phyloP scores from a whole-genome alignment of 305 asterid species.

The Fraxinus albicans region DNA sequence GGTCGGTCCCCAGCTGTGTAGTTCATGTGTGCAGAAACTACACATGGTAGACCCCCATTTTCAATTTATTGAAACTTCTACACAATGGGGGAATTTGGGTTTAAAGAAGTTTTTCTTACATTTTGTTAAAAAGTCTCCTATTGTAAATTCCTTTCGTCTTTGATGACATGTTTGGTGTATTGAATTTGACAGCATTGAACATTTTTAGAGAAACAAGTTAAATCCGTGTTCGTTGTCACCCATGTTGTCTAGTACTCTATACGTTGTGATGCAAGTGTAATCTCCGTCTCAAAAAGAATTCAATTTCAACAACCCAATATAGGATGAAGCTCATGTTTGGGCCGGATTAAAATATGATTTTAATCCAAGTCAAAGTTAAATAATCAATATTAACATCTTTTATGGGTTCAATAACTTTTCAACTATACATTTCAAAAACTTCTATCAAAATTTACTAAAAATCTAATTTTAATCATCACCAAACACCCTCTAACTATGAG shows the following conservation, averaged over 20 bases:
- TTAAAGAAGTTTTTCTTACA: neutral
- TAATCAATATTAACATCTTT: too few relatives aligned
- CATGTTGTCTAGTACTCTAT: neutral
- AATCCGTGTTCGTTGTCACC: neutral
- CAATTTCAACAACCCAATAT: neutral
- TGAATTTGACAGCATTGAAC: neutral
- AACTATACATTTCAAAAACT: too few relatives aligned
- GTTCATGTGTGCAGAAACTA: neutral
- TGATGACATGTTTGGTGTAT: neutral
- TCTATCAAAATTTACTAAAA: too few relatives aligned
- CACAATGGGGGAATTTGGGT: neutral
- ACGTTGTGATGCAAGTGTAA: neutral
- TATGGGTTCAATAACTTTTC: neutral
- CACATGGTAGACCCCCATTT: constrained; percentile 28
- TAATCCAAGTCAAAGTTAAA: too few relatives aligned
- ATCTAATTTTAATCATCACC: too few relatives aligned
- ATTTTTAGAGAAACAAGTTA: neutral
- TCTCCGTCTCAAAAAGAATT: neutral
- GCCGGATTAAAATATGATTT: too few relatives aligned
- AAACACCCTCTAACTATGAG: neutral
- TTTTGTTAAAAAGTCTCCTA: neutral
- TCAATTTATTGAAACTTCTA: neutral
- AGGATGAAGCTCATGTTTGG: neutral
- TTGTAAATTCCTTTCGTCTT: neutral
- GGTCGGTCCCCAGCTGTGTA: constrained; percentile 17